Evolutionary conservation across 345 rosid species (phyloP).

Genomic region (Raphanus raphanistrum): DNA sequence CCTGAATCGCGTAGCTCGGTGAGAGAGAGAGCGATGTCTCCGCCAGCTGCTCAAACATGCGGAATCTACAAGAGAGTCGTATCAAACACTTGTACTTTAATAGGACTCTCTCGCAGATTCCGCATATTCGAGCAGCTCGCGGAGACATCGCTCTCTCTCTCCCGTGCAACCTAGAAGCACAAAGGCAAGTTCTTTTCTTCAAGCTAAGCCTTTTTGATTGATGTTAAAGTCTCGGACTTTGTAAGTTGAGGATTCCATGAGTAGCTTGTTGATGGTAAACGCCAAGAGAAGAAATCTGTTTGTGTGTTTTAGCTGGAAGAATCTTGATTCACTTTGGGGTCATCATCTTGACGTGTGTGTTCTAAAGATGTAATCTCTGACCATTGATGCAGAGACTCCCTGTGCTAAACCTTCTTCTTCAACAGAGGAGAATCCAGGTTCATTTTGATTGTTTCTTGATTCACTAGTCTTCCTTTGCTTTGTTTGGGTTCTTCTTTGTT

Average conservation of each 20-base stretch:
- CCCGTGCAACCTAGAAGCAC: conserved; percentile 27
- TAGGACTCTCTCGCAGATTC: too few species aligned
- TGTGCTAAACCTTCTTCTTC: conserved; percentile 55
- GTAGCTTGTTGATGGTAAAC: neutral
- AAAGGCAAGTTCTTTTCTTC: conserved; percentile 39
- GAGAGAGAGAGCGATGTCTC: conserved; percentile 26
- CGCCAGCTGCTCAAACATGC: conserved; percentile 45
- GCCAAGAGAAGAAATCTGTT: neutral
- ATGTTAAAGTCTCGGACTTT: conserved; percentile 5
- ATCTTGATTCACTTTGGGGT: neutral
- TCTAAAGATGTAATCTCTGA: conserved; percentile 25
- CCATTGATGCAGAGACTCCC: conserved; percentile 64
- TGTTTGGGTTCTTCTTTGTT: neutral
- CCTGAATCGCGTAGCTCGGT: neutral
- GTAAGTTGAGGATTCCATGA: neutral
- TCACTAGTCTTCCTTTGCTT: neutral
- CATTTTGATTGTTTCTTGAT: conserved; percentile 2
- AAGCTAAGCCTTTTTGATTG: neutral
- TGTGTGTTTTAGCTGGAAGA: neutral
- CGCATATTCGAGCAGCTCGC: too few species aligned
- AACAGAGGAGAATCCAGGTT: conserved; percentile 40
- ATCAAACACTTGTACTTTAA: conserved; percentile 31
- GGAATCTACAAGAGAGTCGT: conserved; percentile 55
- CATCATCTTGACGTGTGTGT: neutral
- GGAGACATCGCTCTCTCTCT: too few species aligned